These are phyloP conservation scores for Spathaspora gorwiae DNA, from an alignment of 805 yeast species.

Conservation along the genomic window DNA sequence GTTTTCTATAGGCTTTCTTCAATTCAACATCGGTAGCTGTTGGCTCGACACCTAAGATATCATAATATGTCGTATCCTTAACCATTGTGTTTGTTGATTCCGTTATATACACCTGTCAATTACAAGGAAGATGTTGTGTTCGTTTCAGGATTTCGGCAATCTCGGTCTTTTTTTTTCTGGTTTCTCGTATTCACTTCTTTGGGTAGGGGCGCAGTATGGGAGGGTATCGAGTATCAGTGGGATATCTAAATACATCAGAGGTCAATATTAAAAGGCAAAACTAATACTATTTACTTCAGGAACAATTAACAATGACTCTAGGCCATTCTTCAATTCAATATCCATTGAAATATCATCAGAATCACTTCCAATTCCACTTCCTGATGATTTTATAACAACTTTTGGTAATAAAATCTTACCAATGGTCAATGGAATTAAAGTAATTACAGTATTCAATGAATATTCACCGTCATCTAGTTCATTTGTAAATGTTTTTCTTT, in stretches of 20 bases:
- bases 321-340: conserved; percentile 61
- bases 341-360: conserved; percentile 55
- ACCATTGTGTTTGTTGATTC: conserved; percentile 47
- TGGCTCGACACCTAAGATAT: conserved; percentile 60
- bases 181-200: too few relatives aligned
- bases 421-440: conserved; percentile 67
- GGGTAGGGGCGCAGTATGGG: too few relatives aligned
- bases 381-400: conserved; percentile 36
- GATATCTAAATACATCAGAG: too few relatives aligned
- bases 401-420: conserved; percentile 72
- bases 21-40: conserved; percentile 77
- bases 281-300: conserved; percentile 63
- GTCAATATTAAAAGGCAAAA: conserved; percentile 44
- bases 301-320: conserved; percentile 65
- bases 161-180: too few relatives aligned
- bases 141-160: too few relatives aligned
- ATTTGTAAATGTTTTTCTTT: conserved; percentile 46
- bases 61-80: conserved; percentile 84
- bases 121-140: too few relatives aligned
- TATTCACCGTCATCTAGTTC: conserved; percentile 13
- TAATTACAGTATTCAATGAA: conserved; percentile 29
- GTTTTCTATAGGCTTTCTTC: conserved; percentile 88
- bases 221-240: too few relatives aligned
- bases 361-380: conserved; percentile 52
- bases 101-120: too few relatives aligned